Base-by-base conservation (phyloP, 2,329 filamentous ascomycete genomes). In the Clonostachys rhizophaga region DNA sequence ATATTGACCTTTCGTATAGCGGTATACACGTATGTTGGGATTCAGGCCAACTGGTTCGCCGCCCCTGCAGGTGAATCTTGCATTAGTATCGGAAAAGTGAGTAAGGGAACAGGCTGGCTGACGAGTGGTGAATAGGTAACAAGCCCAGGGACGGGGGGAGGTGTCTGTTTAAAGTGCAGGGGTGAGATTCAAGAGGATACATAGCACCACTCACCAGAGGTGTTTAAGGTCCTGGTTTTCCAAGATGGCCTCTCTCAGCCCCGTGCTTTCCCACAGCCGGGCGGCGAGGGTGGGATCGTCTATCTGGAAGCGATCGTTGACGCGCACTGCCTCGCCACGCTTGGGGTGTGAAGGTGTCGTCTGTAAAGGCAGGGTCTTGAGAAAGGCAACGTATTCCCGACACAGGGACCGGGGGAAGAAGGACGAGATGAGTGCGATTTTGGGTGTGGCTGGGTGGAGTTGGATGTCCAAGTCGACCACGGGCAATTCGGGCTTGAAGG, bases 281-380 rank as follows among this genome's bases (percentile, higher is more conserved):
- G 82, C 75, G 1, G 91, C 88, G 64, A 96, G 95, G 1, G 54
- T 65, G 30, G 79, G 67, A 67, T 96, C 91, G 30, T 91, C 72
- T 17, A 95, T 71, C 67, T 95, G 89, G 57, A 87, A 95, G 11
- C 92, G 83, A 62, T 96, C 92, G 62, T 96, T 96, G 42, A 96
- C 87, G 35, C 92, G 78, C 8, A 89, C 78, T 2, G 91, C 91
- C 47, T 94, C 85, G 43, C 88, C 89, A 51, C 82, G 84, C 63
- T 88, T 92, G 2, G 89, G 89, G 50, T 82, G 83, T 0, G 82
- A 83, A 0, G 89, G 89, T 0, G 89, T 95, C 1, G 89, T 95
- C 41, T 78, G 78, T 42, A 95, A 69, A 0, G 89, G 84, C 4
- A 95, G 68, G 0, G 77, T 79, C 46, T 67, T 67, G 1, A 95